Percentiles rank a stretch among this genome's conserved stretches.
These are phyloP conservation scores for Hanseniaspora thailandica DNA, from an alignment of 805 yeast genomes.

Conservation along the genomic window DNA sequence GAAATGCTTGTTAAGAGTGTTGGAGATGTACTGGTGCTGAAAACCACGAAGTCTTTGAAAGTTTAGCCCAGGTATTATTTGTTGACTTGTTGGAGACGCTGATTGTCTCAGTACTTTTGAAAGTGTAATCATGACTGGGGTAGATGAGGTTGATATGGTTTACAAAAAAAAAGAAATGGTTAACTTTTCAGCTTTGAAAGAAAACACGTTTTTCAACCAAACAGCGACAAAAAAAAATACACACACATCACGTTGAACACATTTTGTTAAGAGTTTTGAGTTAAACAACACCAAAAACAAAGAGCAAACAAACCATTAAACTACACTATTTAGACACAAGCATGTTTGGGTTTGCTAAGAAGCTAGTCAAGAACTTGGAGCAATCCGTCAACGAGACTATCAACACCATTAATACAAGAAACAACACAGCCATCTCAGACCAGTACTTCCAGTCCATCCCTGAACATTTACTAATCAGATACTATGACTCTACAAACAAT, in stretches of 20 bases:
- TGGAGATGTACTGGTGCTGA: background rate
- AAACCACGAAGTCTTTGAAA: no score
- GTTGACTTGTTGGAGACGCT: no score
- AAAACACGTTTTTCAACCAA: no score
- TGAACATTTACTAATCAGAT: constrained; percentile 25
- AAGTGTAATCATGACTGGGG: no score
- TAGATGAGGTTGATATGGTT: no score
- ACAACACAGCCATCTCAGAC: constrained; percentile 25
- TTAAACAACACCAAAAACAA: background rate
- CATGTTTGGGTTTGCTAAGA: constrained; percentile 56
- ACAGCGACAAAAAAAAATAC: no score
- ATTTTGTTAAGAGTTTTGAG: no score
- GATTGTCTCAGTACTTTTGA: no score
- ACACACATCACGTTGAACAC: no score
- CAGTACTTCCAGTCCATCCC: constrained; percentile 31
- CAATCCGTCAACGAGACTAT: constrained; percentile 31
- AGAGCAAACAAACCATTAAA: background rate
- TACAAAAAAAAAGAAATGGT: no score
- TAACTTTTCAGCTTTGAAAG: no score
- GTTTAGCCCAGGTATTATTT: no score
- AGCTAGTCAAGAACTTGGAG: constrained; percentile 45
- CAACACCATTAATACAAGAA: constrained; percentile 26
- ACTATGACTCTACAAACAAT: constrained; percentile 18
- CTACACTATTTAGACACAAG: background rate
- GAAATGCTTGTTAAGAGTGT: background rate